A percentile compares a stretch with the other conserved stretches of the same genome.
Conservation (phyloP, 2,329 filamentous ascomycete genomes). For the Chalaropsis ovoidea region DNA sequence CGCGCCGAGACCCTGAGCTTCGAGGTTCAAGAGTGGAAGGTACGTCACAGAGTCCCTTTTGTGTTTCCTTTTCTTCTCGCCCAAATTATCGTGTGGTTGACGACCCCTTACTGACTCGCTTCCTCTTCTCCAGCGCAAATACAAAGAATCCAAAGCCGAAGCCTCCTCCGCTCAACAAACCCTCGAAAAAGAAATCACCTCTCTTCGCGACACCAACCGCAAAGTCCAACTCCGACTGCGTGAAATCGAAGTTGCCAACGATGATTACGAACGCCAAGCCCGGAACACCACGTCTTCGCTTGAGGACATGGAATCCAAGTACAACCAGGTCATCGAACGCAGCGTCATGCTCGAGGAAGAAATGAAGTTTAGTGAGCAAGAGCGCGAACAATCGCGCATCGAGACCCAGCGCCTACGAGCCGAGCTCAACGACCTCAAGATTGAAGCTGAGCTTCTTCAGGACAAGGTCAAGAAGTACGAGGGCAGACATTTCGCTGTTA, state of each 20-base stretch:
- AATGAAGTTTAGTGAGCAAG: slow-evolving; percentile 80
- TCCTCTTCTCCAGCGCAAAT: slow-evolving; percentile 60
- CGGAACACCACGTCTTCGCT: slow-evolving; percentile 91
- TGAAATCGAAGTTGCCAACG: slow-evolving; percentile 95
- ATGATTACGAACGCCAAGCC: slow-evolving; percentile 94
- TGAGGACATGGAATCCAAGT: slow-evolving; percentile 94
- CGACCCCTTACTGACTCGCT: slow-evolving; percentile 17
- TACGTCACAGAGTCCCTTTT: slow-evolving; percentile 37
- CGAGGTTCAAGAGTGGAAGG: slow-evolving; percentile 98
- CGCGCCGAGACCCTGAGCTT: slow-evolving; percentile 76
- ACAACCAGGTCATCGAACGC: slow-evolving; percentile 86
- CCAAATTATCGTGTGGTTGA: slow-evolving; percentile 12
- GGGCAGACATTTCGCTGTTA: slow-evolving; percentile 46
- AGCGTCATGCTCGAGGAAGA: slow-evolving; percentile 92
- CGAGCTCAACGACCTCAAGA: slow-evolving; percentile 83
- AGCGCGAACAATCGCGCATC: slow-evolving; percentile 79
- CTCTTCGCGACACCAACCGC: slow-evolving; percentile 72
- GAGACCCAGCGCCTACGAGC: slow-evolving; percentile 82
- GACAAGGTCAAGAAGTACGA: slow-evolving; percentile 78
- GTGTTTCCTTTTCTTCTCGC: not conserved
- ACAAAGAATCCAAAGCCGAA: slow-evolving; percentile 87
- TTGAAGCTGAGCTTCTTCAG: slow-evolving; percentile 87
- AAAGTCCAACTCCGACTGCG: slow-evolving; percentile 72
- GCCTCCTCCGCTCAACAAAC: slow-evolving; percentile 71
- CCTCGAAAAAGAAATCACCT: slow-evolving; percentile 93